These are phyloP conservation scores for Naganishia vishniacii DNA, from an alignment of 768 basidiomycete species.

Conservation along the genomic window DNA sequence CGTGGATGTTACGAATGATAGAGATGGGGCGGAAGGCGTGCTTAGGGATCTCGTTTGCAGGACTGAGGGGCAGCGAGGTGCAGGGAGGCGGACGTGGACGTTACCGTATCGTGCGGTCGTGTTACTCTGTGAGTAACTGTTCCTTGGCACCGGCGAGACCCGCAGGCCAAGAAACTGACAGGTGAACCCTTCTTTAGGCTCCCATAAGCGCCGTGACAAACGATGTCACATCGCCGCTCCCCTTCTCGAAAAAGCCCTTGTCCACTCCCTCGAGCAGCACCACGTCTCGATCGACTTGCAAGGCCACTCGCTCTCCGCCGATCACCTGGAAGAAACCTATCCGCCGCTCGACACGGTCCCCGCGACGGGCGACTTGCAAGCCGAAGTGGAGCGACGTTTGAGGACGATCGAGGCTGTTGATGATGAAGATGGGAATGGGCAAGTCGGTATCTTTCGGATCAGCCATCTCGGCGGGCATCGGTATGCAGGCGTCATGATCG, in stretches of 20 bases:
- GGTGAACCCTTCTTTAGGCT: conserved; percentile 56
- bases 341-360: conserved; percentile 54
- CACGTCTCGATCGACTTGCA: conserved; percentile 40
- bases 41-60: conserved; percentile 52
- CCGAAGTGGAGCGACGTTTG: conserved; percentile 54
- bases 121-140: conserved; percentile 64
- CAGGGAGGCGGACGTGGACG: conserved; percentile 63
- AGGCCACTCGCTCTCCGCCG: conserved; percentile 32
- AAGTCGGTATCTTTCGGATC: conserved; percentile 69
- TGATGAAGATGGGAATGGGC: conserved; percentile 56
- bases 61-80: conserved; percentile 42
- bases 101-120: conserved; percentile 87
- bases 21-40: conserved; percentile 63
- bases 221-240: conserved; percentile 83
- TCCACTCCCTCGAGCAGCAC: conserved; percentile 25
- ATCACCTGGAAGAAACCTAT: conserved; percentile 51
- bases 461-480: conserved; percentile 93
- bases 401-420: conserved; percentile 56
- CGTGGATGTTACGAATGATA: conserved; percentile 62
- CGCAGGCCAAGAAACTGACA: neutral
- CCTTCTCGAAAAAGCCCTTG: conserved; percentile 36
- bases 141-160: neutral
- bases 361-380: conserved; percentile 58
- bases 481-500: conserved; percentile 84
- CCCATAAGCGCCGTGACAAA: conserved; percentile 87